Evolutionary conservation across 2,329 filamentous ascomycete genomes (phyloP).

Genomic region (Daldinia sp.): DNA sequence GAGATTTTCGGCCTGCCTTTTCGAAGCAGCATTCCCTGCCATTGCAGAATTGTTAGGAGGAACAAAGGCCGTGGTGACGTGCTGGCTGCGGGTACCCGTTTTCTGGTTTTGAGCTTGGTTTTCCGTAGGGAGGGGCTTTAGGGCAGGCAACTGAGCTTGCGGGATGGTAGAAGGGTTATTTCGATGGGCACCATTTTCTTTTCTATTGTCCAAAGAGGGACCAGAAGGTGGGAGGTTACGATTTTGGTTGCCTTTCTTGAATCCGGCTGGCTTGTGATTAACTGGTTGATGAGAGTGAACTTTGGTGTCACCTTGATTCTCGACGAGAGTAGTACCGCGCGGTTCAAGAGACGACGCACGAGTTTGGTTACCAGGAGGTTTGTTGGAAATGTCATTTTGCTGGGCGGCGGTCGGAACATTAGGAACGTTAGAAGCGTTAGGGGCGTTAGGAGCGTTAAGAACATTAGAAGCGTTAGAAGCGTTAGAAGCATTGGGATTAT

Average conservation of each 20-base stretch:
- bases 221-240: slow-evolving; percentile 22
- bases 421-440: background rate
- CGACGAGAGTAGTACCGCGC: slow-evolving; percentile 31
- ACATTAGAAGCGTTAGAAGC: background rate
- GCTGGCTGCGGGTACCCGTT: slow-evolving; percentile 45
- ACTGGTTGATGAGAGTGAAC: slow-evolving; percentile 33
- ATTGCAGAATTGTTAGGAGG: slow-evolving; percentile 21
- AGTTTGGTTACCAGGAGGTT: slow-evolving; percentile 14
- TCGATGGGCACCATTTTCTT: slow-evolving; percentile 28
- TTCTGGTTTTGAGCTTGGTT: slow-evolving; percentile 38
- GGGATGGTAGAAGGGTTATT: slow-evolving; percentile 1
- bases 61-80: slow-evolving; percentile 28
- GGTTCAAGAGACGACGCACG: slow-evolving; percentile 17
- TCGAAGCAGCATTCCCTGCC: slow-evolving; percentile 20
- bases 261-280: slow-evolving; percentile 31
- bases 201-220: slow-evolving; percentile 21
- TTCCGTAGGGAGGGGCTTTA: slow-evolving; percentile 35
- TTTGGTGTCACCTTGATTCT: slow-evolving; percentile 40
- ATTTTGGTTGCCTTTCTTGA: slow-evolving; percentile 26
- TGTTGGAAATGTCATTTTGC: slow-evolving; percentile 31
- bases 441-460: background rate
- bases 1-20: slow-evolving; percentile 29
- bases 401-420: slow-evolving; percentile 17
- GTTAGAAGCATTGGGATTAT: background rate
- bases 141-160: slow-evolving; percentile 24